These are phyloP conservation scores for Anacardium occidentale DNA, from an alignment of 345 rosid species.

Conservation along the genomic window DNA sequence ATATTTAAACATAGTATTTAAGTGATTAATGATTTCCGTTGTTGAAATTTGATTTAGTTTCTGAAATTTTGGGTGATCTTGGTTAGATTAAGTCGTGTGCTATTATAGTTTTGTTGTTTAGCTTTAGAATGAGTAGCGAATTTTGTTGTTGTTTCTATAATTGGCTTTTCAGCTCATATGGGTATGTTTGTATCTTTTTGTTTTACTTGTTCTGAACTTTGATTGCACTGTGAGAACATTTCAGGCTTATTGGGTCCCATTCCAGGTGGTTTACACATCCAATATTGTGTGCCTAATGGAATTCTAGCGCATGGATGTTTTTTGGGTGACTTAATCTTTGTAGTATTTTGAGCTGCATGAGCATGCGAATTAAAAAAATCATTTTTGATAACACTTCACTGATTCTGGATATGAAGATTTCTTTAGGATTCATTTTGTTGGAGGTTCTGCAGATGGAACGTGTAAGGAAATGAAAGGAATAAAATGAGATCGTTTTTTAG, in stretches of 20 bases:
- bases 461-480: constrained; percentile 1
- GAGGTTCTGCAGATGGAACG: constrained; percentile 10
- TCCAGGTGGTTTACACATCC: constrained; percentile 20
- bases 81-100: constrained; percentile 18
- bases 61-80: constrained; percentile 16
- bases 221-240: constrained; percentile 22
- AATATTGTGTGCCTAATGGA: constrained; percentile 10
- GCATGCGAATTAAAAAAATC: constrained; percentile 25
- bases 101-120: constrained; percentile 25
- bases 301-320: constrained; percentile 19
- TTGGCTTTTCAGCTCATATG: constrained; percentile 21
- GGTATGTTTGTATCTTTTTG: constrained; percentile 23
- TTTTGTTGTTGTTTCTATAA: constrained; percentile 23
- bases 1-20: background rate
- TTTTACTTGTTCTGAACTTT: constrained; percentile 25
- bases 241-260: constrained; percentile 34
- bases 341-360: constrained; percentile 14
- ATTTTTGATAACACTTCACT: constrained; percentile 10
- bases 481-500: constrained; percentile 6
- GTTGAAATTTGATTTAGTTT: constrained; percentile 11
- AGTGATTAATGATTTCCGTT: background rate
- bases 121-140: constrained; percentile 22
- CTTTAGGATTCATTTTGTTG: background rate
- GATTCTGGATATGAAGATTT: background rate
- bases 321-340: constrained; percentile 18